phyloP scores from a whole-genome alignment of 2,329 filamentous ascomycete genomes.

The Colletotrichum tropicicola region DNA sequence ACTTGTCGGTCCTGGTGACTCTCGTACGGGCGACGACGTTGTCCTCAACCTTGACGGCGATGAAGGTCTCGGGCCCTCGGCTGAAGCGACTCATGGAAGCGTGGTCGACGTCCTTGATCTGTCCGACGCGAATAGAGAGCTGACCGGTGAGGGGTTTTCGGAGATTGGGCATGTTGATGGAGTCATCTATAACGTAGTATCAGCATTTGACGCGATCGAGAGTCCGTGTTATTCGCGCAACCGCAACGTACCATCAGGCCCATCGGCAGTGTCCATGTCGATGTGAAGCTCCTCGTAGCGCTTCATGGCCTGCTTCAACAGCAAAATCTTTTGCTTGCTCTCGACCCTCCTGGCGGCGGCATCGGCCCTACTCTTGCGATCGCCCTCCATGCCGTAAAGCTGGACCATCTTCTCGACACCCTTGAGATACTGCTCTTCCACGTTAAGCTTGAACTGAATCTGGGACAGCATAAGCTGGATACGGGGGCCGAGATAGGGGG shows the following conservation, averaged over 20 bases:
- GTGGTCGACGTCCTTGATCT: constrained; percentile 95
- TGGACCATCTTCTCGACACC: constrained; percentile 99
- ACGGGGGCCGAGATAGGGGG: constrained; percentile 90
- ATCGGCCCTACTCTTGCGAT: constrained; percentile 93
- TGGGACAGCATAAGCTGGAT: constrained; percentile 99
- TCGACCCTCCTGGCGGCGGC: constrained; percentile 90
- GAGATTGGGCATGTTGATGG: constrained; percentile 92
- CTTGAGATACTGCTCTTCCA: constrained; percentile 98
- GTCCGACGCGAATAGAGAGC: constrained; percentile 84
- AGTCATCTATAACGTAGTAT: constrained; percentile 75
- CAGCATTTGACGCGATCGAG: background rate
- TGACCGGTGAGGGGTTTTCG: constrained; percentile 95
- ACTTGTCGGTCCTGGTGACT: constrained; percentile 85
- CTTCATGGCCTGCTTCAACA: constrained; percentile 94
- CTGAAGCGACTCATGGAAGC: constrained; percentile 85
- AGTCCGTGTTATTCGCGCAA: constrained; percentile 36
- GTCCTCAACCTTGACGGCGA: constrained; percentile 97
- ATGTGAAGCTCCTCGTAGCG: constrained; percentile 98
- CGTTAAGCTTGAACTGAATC: constrained; percentile 97
- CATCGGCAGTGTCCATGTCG: constrained; percentile 83
- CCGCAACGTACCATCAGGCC: constrained; percentile 73
- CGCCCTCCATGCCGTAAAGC: constrained; percentile 95
- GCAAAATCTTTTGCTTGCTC: constrained; percentile 96
- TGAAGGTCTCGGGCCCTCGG: constrained; percentile 91
- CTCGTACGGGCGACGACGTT: constrained; percentile 88